Evolutionary conservation across 2,329 filamentous ascomycete genomes (phyloP).

Genomic region (Microsporum canis): DNA sequence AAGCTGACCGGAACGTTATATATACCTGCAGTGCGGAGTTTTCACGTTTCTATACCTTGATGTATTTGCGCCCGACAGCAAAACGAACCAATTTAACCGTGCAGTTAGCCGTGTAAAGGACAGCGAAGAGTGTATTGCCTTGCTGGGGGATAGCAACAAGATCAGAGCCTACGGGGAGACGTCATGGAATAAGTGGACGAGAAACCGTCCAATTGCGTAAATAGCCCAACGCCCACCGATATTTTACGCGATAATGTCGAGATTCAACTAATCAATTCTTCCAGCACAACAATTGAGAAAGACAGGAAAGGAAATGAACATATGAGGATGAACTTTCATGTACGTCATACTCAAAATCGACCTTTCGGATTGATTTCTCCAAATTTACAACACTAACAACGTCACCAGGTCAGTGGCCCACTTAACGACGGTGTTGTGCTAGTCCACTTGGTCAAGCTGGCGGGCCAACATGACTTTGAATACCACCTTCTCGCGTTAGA

Average conservation of each 20-base stretch:
- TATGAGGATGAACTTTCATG: slow-evolving; percentile 73
- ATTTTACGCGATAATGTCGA: not conserved
- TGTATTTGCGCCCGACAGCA: slow-evolving; percentile 74
- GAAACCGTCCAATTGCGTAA: slow-evolving; percentile 46
- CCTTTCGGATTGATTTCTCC: not conserved
- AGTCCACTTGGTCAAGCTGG: slow-evolving; percentile 63
- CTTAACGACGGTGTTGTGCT: slow-evolving; percentile 60
- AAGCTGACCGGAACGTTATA: not conserved
- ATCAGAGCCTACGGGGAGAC: slow-evolving; percentile 74
- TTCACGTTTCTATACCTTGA: slow-evolving; percentile 68
- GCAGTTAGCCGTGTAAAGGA: slow-evolving; percentile 68
- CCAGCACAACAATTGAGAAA: slow-evolving; percentile 53
- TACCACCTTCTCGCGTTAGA: slow-evolving; percentile 75
- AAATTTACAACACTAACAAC: slow-evolving; percentile 16
- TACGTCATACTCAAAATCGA: slow-evolving; percentile 28
- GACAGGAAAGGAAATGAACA: slow-evolving; percentile 70
- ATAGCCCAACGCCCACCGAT: not conserved
- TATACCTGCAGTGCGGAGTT: slow-evolving; percentile 56
- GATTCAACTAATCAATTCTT: slow-evolving; percentile 3
- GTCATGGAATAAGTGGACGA: slow-evolving; percentile 69
- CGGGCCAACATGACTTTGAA: slow-evolving; percentile 55
- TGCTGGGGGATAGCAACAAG: slow-evolving; percentile 63
- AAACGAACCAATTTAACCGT: slow-evolving; percentile 77
- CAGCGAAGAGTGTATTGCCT: slow-evolving; percentile 56
- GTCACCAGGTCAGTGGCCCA: slow-evolving; percentile 59